Evolutionary conservation across 768 basidiomycete species (phyloP), one percentile per base, ranked within the genome.

Genomic region (Tephrocybe rancida): DNA sequence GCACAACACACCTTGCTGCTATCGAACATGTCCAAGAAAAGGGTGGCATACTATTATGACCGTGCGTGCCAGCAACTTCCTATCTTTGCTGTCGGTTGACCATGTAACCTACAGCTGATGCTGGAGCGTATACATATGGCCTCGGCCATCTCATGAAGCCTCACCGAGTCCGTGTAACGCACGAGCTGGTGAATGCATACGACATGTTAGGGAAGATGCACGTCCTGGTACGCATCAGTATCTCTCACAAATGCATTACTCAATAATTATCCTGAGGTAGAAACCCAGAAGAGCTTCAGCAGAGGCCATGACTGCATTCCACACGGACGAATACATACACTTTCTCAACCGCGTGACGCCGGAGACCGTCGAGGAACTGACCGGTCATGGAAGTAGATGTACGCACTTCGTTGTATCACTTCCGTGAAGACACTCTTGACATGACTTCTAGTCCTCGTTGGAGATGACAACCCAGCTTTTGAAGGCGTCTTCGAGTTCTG

Each of bases 401-500:
- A 61, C 60, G 88, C 77, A 9, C 29, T 5, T 47, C 42, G 25
- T 19, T 30, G 24, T 18, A 9, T 37, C 26, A 38, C 8, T 47
- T 46, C 39, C 11, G 14, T 44, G 24, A 26, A 35, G 14, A 25
- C 29, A 25, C 26, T 41, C 44, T 44, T 55, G 22, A 51, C 19
- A 38, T n/a, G 26, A 38, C 27, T 16, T 64, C 80, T 42, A 80
- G 79, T 79, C 57, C 67, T 80, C 19, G 80, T 91, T 21, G 94
- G 95, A 32, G 95, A 97, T 50, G 97, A 98, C 68, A 98, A 97
- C 64, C 97, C 96, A 7, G 83, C 95, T 1, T 99, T 96, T 57
- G 97, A 98, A 61, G 97, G 96, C 0, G 72, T 98, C 0, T 98
- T 95, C 60, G 97, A 99, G 62, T 99, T 98, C 62, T 96, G 95